phyloP scores from a whole-genome alignment of 2,329 filamentous ascomycete genomes.

The Claviceps purpurea region DNA sequence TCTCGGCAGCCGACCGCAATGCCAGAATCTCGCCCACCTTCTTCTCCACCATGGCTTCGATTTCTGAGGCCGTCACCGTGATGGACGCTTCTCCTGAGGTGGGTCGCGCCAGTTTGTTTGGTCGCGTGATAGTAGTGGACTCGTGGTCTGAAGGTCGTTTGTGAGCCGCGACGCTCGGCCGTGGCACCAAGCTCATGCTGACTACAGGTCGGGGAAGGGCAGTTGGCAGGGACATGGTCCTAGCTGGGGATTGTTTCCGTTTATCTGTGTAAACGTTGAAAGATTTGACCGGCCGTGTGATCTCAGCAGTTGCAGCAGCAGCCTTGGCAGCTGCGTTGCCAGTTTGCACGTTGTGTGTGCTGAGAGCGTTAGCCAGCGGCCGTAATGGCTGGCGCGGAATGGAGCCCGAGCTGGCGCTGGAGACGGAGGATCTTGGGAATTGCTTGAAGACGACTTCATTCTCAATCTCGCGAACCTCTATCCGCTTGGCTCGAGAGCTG shows the following conservation, averaged over 20 bases:
- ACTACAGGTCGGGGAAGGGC: constrained; percentile 19
- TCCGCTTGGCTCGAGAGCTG: constrained; percentile 88
- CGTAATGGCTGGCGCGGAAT: constrained; percentile 61
- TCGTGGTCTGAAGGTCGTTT: constrained; percentile 33
- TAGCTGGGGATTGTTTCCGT: constrained; percentile 23
- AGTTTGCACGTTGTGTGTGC: constrained; percentile 61
- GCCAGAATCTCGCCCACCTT: constrained; percentile 85
- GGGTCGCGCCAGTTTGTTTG: constrained; percentile 33
- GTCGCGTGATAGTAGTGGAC: constrained; percentile 21
- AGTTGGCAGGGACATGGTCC: constrained; percentile 13
- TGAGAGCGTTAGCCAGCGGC: constrained; percentile 61
- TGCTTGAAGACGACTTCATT: constrained; percentile 86
- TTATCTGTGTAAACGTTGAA: constrained; percentile 82
- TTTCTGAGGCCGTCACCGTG: constrained; percentile 56
- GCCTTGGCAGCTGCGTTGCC: constrained; percentile 33
- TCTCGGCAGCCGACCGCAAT: constrained; percentile 44
- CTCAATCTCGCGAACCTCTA: constrained; percentile 89
- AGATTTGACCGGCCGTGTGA: constrained; percentile 61
- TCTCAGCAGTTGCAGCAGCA: constrained; percentile 21
- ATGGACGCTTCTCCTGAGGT: constrained; percentile 18
- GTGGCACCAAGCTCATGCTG: constrained; percentile 11
- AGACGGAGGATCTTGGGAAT: constrained; percentile 39
- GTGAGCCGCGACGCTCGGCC: constrained; percentile 7
- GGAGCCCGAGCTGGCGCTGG: constrained; percentile 17
- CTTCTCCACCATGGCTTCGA: constrained; percentile 84